These are phyloP conservation scores for Pisolithus microcarpus DNA, from an alignment of 768 basidiomycete genomes.

Conservation along the genomic window DNA sequence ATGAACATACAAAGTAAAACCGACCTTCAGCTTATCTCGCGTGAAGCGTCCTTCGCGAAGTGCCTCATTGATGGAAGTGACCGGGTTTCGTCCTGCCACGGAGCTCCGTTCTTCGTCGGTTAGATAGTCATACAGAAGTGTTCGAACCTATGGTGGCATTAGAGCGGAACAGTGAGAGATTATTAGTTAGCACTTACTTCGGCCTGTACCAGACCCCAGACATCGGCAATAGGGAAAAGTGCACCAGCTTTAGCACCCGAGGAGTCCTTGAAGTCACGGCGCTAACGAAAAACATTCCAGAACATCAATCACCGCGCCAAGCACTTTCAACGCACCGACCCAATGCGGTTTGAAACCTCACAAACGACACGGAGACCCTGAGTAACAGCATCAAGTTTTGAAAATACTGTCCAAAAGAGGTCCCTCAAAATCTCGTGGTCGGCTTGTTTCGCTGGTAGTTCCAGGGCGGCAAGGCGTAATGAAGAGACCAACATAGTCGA, in stretches of 20 bases:
- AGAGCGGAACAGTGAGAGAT: not conserved
- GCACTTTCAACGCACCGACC: conserved; percentile 56
- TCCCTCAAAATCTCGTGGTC: conserved; percentile 86
- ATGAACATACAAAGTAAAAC: not conserved
- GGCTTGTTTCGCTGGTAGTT: conserved; percentile 59
- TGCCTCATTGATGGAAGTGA: conserved; percentile 90
- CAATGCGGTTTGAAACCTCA: conserved; percentile 86
- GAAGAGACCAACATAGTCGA: conserved; percentile 40
- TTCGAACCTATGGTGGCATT: conserved; percentile 55
- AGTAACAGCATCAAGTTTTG: conserved; percentile 88
- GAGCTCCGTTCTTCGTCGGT: conserved; percentile 85
- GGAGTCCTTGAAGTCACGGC: conserved; percentile 87
- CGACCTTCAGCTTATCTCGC: conserved; percentile 76
- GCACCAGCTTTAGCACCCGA: conserved; percentile 69
- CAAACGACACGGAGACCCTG: conserved; percentile 87
- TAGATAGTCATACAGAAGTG: conserved; percentile 80
- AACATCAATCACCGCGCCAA: not conserved
- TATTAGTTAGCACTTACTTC: conserved; percentile 48
- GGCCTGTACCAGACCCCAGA: conserved; percentile 82
- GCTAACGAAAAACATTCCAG: conserved; percentile 34
- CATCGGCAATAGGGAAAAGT: conserved; percentile 76
- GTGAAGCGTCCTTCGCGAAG: conserved; percentile 75
- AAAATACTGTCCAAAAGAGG: conserved; percentile 96
- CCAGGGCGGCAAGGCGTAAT: conserved; percentile 65
- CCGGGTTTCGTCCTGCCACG: conserved; percentile 74